Percentiles rank a stretch among this genome's conserved stretches.
Conservation (phyloP, 192 early-diverging fungal species). For the Geranomyces variabilis region DNA sequence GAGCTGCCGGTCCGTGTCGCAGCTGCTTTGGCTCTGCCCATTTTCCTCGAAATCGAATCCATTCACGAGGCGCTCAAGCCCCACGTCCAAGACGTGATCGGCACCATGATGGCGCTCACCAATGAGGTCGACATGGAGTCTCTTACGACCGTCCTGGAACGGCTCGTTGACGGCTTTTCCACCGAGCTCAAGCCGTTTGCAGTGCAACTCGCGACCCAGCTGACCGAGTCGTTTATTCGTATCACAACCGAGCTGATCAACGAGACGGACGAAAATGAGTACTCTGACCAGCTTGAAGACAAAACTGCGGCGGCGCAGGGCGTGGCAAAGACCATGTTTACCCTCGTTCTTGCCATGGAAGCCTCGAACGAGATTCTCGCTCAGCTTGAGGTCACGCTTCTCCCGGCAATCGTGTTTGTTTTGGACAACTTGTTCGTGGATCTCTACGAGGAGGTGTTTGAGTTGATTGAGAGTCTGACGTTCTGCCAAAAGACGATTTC, state of each 20-base stretch:
- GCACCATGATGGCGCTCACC: slow-evolving; percentile 74
- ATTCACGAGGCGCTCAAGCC: slow-evolving; percentile 76
- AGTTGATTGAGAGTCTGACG: slow-evolving; percentile 86
- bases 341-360: slow-evolving; percentile 82
- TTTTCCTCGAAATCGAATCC: slow-evolving; percentile 74
- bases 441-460: slow-evolving; percentile 84
- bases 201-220: slow-evolving; percentile 80
- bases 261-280: slow-evolving; percentile 47
- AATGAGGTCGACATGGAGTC: slow-evolving; percentile 95
- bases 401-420: slow-evolving; percentile 78
- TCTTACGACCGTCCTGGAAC: slow-evolving; percentile 83
- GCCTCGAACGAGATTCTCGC: slow-evolving; percentile 76
- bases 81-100: slow-evolving; percentile 85
- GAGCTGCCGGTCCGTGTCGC: slow-evolving; percentile 89
- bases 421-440: slow-evolving; percentile 66
- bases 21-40: slow-evolving; percentile 80
- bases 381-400: slow-evolving; percentile 77
- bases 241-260: slow-evolving; percentile 75
- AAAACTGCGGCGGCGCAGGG: slow-evolving; percentile 90
- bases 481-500: slow-evolving; percentile 83
- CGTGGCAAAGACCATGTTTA: slow-evolving; percentile 86
- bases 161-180: slow-evolving; percentile 89
- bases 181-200: slow-evolving; percentile 92
- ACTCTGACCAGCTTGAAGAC: slow-evolving; percentile 71
- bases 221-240: slow-evolving; percentile 86